Evolutionary conservation across 169 alveolate genomes (phyloP).

Genomic region (Cystoisospora suis): DNA sequence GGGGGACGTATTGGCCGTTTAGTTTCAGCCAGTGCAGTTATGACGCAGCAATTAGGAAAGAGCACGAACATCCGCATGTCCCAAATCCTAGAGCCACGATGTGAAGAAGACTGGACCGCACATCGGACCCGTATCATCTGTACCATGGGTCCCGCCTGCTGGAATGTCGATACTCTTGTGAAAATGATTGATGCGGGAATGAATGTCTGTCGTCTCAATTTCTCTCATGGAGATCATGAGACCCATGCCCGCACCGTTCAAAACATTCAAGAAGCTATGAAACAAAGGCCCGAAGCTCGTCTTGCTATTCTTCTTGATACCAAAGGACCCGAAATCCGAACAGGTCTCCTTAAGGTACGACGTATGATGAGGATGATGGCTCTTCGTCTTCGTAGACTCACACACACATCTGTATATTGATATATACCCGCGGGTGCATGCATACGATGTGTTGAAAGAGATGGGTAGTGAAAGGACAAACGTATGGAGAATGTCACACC

Average conservation of each 20-base stretch:
- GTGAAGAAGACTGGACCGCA: slow-evolving; percentile 70
- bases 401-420: too few species aligned
- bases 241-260: slow-evolving; percentile 89
- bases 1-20: slow-evolving; percentile 67
- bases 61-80: slow-evolving; percentile 68
- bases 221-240: slow-evolving; percentile 98
- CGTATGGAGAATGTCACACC: too few species aligned
- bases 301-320: slow-evolving; percentile 97
- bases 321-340: slow-evolving; percentile 99
- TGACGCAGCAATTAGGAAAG: slow-evolving; percentile 69
- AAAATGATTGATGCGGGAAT: slow-evolving; percentile 94
- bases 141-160: slow-evolving; percentile 97
- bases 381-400: too few species aligned
- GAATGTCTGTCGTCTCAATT: slow-evolving; percentile 97
- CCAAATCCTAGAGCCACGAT: slow-evolving; percentile 62
- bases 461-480: too few species aligned
- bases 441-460: too few species aligned
- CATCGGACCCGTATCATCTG: slow-evolving; percentile 95
- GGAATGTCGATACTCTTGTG: slow-evolving; percentile 90
- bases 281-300: slow-evolving; percentile 90
- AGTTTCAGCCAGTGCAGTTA: slow-evolving; percentile 61
- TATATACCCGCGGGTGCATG: too few species aligned
- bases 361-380: too few species aligned
- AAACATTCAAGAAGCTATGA: slow-evolving; percentile 90
- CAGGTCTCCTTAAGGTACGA: slow-evolving; percentile 93